Base-by-base conservation (phyloP, 1,139 yeast genomes). In the Saccharomyces hybrid region DNA sequence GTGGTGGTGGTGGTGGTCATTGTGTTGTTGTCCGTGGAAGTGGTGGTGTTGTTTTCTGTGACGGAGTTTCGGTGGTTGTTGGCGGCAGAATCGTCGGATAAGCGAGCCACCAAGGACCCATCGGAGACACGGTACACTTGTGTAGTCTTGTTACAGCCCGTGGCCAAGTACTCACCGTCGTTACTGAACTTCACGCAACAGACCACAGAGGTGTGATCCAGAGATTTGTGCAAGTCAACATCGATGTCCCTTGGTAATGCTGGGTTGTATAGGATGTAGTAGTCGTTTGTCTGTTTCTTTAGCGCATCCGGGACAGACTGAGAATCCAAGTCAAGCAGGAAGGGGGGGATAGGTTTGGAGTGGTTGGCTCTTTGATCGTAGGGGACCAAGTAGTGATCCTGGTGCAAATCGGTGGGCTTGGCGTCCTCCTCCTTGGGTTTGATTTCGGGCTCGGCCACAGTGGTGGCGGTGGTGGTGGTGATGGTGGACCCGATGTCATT, bases 91-190 rank as follows among this genome's bases (percentile, higher is more conserved):
- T 91, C 97, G 71, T 93, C 98, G 61, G 88, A 84, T 63, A 93
- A 79, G 66, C 86, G 83, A 55, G 97, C 96, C 58, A 90, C 83
- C 61, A 89, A 77, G 67, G 88, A 95, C 62, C 99, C 99, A 30
- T 96, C 87, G 66, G 87, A 86, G 50, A 91, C 97, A 63, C 87
- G 88, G 73, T 86, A 93, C 58, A 93, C 96, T 72, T 90, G 97
- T 8, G 98, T 95, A 48, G 95, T 83, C 69, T 93, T 89, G 75
- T 93, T 93, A 75, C 98, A 91, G 49, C 99, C 99, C 26, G 99
- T 93, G 26, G 99, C 99, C 64, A 93, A 80, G 69, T 81, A 88
- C 73, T 88, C 88, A 60, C 98, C 98, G 71, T 90, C 96, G 63
- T 84, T 84, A 59, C 93, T 86, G 75, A 93, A 93, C 59, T 96